Evolutionary conservation across 345 rosid genomes (phyloP).

Genomic region (Theobroma cacao): DNA sequence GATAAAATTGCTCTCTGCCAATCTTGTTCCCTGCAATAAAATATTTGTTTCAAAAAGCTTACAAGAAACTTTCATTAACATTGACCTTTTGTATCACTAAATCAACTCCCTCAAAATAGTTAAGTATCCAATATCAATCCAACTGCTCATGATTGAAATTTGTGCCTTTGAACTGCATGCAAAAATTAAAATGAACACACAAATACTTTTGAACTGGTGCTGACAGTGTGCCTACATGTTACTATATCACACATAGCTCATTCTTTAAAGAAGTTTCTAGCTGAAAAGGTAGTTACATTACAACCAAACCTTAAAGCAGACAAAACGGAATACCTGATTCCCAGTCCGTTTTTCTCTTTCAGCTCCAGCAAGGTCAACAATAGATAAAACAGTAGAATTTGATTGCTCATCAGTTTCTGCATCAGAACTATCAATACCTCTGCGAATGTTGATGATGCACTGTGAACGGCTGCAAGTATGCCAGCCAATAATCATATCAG

Average conservation of each 20-base stretch:
- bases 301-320: background rate
- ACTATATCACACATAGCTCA: background rate
- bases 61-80: background rate
- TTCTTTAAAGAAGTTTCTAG: background rate
- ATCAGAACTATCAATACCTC: conserved; percentile 20
- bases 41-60: background rate
- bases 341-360: conserved; percentile 94
- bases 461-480: conserved; percentile 79
- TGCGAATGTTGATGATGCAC: conserved; percentile 75
- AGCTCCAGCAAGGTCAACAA: conserved; percentile 95
- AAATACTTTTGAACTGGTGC: no score
- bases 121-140: background rate
- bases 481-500: background rate
- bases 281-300: background rate
- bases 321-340: conserved; percentile 58
- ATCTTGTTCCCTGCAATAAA: conserved; percentile 68
- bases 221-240: background rate
- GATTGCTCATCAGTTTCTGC: conserved; percentile 33
- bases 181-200: background rate
- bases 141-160: background rate
- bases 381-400: conserved; percentile 51
- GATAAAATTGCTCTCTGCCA: conserved; percentile 90
- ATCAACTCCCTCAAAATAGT: background rate
- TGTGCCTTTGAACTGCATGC: background rate
- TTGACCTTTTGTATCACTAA: background rate